These are phyloP conservation scores for Kingdonia uniflora DNA, from an alignment of 164 flowering plant species.

Conservation along the genomic window DNA sequence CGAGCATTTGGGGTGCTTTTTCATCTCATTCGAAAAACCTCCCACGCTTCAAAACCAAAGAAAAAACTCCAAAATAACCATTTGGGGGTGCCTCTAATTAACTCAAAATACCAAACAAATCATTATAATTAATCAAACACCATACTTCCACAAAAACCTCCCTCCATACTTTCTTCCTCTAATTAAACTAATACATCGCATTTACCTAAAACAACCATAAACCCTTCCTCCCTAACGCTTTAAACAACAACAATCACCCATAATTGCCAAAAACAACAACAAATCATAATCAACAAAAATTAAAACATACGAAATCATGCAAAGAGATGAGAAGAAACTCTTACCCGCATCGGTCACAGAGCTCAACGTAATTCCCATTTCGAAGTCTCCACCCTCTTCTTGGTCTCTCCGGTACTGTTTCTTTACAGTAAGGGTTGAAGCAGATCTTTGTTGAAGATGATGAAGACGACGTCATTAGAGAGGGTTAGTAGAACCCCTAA, in stretches of 20 bases:
- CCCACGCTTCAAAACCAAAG: too few relatives aligned
- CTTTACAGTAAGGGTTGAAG: conserved; percentile 58
- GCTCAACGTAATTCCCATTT: conserved; percentile 55
- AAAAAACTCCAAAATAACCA: too few relatives aligned
- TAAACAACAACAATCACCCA: background rate
- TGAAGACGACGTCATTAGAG: background rate
- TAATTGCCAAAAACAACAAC: background rate
- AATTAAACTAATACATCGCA: too few relatives aligned
- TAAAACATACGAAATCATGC: background rate
- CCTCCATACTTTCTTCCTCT: too few relatives aligned
- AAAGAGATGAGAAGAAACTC: conserved; percentile 7
- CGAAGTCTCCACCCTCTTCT: conserved; percentile 75
- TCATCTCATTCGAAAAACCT: too few relatives aligned
- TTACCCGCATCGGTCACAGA: conserved; percentile 85
- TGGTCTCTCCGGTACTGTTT: conserved; percentile 29
- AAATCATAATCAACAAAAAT: background rate
- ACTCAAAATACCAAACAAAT: too few relatives aligned
- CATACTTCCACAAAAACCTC: too few relatives aligned
- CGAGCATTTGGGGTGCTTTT: too few relatives aligned
- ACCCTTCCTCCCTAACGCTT: too few relatives aligned
- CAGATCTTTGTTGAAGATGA: conserved; percentile 33
- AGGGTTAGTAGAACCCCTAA: background rate
- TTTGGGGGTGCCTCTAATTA: too few relatives aligned
- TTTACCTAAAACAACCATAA: too few relatives aligned
- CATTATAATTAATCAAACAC: too few relatives aligned